These are phyloP conservation scores for Daldinia eschscholtzii DNA, from an alignment of 2,329 filamentous ascomycete genomes.

Conservation along the genomic window DNA sequence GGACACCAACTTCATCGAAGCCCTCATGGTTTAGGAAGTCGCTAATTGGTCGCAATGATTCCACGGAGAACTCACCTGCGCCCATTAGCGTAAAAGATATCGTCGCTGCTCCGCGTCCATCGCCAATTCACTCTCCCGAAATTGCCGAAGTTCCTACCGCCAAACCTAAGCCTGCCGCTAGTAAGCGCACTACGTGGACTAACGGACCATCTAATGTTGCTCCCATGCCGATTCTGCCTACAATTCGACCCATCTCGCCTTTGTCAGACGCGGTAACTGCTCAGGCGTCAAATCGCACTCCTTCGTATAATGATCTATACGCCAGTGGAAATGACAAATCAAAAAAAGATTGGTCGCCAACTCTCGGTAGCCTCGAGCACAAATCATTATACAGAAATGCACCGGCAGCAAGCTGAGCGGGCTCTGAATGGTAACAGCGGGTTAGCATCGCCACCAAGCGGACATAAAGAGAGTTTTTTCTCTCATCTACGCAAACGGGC, in stretches of 20 bases:
- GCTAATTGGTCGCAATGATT: slow-evolving; percentile 83
- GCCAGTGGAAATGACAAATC: slow-evolving; percentile 68
- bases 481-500: slow-evolving; percentile 96
- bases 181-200: slow-evolving; percentile 93
- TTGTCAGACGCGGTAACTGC: slow-evolving; percentile 93
- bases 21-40: slow-evolving; percentile 98
- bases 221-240: slow-evolving; percentile 95
- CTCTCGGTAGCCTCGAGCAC: slow-evolving; percentile 91
- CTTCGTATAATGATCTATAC: slow-evolving; percentile 65
- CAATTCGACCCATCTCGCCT: slow-evolving; percentile 94
- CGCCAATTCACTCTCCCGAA: slow-evolving; percentile 49
- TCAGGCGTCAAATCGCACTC: slow-evolving; percentile 78
- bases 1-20: slow-evolving; percentile 77
- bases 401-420: slow-evolving; percentile 90
- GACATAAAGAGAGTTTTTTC: slow-evolving; percentile 96
- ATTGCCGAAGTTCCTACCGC: slow-evolving; percentile 56
- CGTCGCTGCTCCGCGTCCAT: slow-evolving; percentile 54
- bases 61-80: slow-evolving; percentile 69
- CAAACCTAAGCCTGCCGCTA: slow-evolving; percentile 66
- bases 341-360: slow-evolving; percentile 96
- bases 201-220: slow-evolving; percentile 84
- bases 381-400: slow-evolving; percentile 91
- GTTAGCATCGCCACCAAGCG: slow-evolving; percentile 80
- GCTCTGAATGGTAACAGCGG: slow-evolving; percentile 86
- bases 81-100: slow-evolving; percentile 63